Evolutionary conservation across 768 basidiomycete genomes (phyloP).

Genomic region (Galerina marginata): DNA sequence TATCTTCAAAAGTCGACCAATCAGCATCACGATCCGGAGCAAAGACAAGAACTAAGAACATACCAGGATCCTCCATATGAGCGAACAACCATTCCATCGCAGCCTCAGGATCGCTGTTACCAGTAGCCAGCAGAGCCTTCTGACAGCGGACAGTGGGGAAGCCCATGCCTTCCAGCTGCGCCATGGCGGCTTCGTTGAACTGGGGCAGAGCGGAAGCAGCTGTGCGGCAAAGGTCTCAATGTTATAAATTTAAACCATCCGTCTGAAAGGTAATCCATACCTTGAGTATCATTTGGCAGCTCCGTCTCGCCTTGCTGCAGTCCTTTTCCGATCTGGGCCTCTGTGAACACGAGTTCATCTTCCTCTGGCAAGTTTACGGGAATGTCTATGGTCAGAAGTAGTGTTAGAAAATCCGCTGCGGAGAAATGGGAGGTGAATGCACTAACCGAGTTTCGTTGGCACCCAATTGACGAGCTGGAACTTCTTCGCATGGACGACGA

Average conservation of each 20-base stretch:
- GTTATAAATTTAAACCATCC: no score
- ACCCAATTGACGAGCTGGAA: conserved; percentile 98
- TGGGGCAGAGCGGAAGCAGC: conserved; percentile 52
- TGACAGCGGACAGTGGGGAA: conserved; percentile 88
- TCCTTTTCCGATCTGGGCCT: conserved; percentile 68
- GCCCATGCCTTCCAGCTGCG: conserved; percentile 86
- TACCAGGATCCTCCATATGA: conserved; percentile 95
- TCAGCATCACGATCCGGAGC: not conserved
- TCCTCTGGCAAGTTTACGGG: conserved; percentile 73
- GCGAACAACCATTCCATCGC: conserved; percentile 97
- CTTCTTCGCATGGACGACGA: conserved; percentile 91
- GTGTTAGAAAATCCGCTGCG: not conserved
- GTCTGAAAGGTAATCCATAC: conserved; percentile 16
- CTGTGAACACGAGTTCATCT: conserved; percentile 63
- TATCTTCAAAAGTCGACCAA: conserved; percentile 55
- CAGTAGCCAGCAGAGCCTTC: conserved; percentile 90
- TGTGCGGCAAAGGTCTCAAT: not conserved
- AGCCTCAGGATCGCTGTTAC: conserved; percentile 70
- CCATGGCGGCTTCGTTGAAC: conserved; percentile 78
- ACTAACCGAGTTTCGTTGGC: conserved; percentile 87
- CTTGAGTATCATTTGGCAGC: conserved; percentile 60
- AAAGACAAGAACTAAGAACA: conserved; percentile 18
- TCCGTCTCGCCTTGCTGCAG: conserved; percentile 71
- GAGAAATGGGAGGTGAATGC: not conserved
- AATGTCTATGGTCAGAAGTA: conserved; percentile 63